phyloP scores from a whole-genome alignment of 1,284 basidiomycete genomes.

The Cutaneotrichosporon sp. region DNA sequence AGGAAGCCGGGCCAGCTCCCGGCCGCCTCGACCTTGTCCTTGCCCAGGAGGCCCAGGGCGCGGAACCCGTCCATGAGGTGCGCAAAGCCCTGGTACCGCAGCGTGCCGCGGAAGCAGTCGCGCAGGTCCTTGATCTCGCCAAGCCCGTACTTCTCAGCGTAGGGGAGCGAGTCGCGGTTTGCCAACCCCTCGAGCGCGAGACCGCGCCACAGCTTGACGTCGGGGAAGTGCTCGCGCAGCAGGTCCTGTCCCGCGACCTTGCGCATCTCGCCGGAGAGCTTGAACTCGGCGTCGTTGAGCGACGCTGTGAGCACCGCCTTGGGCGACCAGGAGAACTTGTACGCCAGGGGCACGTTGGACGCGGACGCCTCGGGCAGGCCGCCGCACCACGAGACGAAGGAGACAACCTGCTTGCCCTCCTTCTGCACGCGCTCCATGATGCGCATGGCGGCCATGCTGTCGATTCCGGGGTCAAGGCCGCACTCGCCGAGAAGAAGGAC shows the following conservation, averaged over 20 bases:
- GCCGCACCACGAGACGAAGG: slow-evolving; percentile 92
- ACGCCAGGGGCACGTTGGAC: slow-evolving; percentile 68
- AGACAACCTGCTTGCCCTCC: slow-evolving; percentile 65
- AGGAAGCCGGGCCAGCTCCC: slow-evolving; percentile 36
- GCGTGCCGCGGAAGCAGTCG: slow-evolving; percentile 80
- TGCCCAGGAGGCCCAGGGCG: slow-evolving; percentile 69
- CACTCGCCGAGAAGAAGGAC: slow-evolving; percentile 89
- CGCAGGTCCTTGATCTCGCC: slow-evolving; percentile 58
- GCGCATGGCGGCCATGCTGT: slow-evolving; percentile 81
- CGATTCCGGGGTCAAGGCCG: slow-evolving; percentile 93
- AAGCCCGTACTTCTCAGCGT: slow-evolving; percentile 72
- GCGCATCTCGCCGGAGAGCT: slow-evolving; percentile 55
- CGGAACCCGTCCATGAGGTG: slow-evolving; percentile 74
- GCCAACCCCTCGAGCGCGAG: slow-evolving; percentile 82
- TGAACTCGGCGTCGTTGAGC: slow-evolving; percentile 73
- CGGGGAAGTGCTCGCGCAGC: slow-evolving; percentile 63
- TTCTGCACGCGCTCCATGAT: slow-evolving; percentile 65
- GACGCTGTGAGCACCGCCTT: slow-evolving; percentile 83
- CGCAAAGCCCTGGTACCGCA: slow-evolving; percentile 88
- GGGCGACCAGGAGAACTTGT: slow-evolving; percentile 96
- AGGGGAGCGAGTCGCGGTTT: slow-evolving; percentile 82
- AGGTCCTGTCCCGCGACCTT: slow-evolving; percentile 63
- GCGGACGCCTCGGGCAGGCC: slow-evolving; percentile 82
- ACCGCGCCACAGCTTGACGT: slow-evolving; percentile 67
- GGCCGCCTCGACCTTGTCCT: slow-evolving; percentile 39